Base-by-base conservation (phyloP, 768 basidiomycete species). In the Pleurotus citrinopileatus region DNA sequence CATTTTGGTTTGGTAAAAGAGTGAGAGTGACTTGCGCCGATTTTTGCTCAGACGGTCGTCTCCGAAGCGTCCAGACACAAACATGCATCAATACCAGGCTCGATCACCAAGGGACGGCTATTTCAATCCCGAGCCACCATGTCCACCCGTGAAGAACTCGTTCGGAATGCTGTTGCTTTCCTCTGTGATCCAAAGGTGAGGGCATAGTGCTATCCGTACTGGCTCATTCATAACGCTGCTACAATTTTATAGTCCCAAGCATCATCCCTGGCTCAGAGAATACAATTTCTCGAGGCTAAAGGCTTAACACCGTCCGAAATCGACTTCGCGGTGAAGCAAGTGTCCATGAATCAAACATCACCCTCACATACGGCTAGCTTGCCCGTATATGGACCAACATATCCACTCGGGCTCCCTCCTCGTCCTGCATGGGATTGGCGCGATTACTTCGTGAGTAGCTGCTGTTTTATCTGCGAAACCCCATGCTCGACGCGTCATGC, bases 231-330 rank as follows among this genome's bases (percentile, higher is more conserved):
- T n/a, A n/a, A n/a, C n/a, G n/a, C n/a, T n/a, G n/a, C n/a, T n/a
- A n/a, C n/a, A n/a, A n/a, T n/a, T n/a, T n/a, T n/a, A 17, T 32
- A 96, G 93, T 78, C 88, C 0, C 86, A 88, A 63, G 74, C 84
- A 29, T 90, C 94, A 2, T 77, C 93, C 1, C 71, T 96, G 25
- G 78, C 89, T 1, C 91, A 96, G 66, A 84, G 91, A 48, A 80
- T 98, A 42, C 87, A 91, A 58, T 99, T 98, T 73, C 81, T 99
- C n/a, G 89, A 97, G 63, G 87, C 92, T 4, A 98, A 98, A 68
- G 97, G 97, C 2, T 75, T 99, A 28, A 86, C 85, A 0, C 76
- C 78, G 4, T 68, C 75, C 13, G 96, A 99, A 71, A 94, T 98
- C 57, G 91, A 97, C 66, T 74, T 83, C 26, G 94, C 93, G 1